Conservation (phyloP, 805 yeast species). For the Lachancea nothofagi region DNA sequence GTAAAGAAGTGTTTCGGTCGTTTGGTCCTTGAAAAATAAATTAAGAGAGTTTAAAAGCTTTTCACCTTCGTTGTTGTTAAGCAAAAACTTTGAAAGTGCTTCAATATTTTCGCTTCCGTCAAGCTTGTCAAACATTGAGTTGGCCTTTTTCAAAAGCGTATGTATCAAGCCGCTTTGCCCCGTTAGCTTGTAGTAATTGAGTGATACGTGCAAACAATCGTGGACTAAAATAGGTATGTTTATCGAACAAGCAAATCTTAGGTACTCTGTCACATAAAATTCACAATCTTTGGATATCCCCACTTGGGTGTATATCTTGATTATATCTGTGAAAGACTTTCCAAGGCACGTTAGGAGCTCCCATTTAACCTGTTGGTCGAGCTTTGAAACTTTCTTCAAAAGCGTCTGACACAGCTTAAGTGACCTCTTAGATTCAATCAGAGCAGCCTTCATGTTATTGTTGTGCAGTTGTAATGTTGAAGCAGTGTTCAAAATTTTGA, state of each 20-base stretch:
- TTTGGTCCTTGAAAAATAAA: constrained; percentile 17
- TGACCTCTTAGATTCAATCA: constrained; percentile 42
- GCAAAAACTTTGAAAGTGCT: constrained; percentile 19
- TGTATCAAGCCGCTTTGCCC: constrained; percentile 14
- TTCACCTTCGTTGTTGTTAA: constrained; percentile 18
- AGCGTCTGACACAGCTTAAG: constrained; percentile 50
- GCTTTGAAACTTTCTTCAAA: constrained; percentile 36
- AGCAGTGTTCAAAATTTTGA: constrained; percentile 17
- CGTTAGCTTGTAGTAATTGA: constrained; percentile 21
- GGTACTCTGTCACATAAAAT: constrained; percentile 48
- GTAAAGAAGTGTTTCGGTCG: constrained; percentile 12
- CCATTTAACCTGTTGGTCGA: constrained; percentile 33
- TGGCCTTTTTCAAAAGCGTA: constrained; percentile 14
- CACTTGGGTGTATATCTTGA: constrained; percentile 39
- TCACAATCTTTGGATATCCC: constrained; percentile 58
- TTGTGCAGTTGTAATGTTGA: constrained; percentile 19
- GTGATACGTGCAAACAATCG: constrained; percentile 16
- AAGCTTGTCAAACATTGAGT: constrained; percentile 22
- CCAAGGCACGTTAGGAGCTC: constrained; percentile 34
- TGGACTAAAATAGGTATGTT: constrained; percentile 26
- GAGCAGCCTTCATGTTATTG: constrained; percentile 19
- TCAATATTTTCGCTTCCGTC: constrained; percentile 26
- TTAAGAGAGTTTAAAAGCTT: constrained; percentile 18
- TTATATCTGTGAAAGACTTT: constrained; percentile 36
- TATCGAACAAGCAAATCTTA: constrained; percentile 33